These are phyloP conservation scores for Zygoascus meyerae DNA, from an alignment of 1,139 yeast genomes.

Conservation along the genomic window DNA sequence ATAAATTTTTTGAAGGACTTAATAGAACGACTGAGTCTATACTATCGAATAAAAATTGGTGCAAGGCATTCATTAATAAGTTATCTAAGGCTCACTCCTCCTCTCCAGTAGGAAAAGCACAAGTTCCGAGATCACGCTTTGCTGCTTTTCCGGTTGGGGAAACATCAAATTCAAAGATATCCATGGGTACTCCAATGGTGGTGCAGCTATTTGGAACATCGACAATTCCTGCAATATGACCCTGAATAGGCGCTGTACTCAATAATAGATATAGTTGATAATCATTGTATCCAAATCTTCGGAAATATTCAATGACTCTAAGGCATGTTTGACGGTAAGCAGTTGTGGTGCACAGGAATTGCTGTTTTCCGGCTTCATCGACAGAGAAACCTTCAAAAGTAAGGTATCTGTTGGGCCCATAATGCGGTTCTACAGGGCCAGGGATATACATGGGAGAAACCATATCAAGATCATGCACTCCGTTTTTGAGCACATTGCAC, in stretches of 20 bases:
- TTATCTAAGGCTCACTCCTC: neutral
- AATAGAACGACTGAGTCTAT: too few species aligned
- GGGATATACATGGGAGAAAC: slow-evolving; percentile 45
- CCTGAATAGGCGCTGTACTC: slow-evolving; percentile 46
- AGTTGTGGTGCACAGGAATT: slow-evolving; percentile 42
- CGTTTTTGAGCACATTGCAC: slow-evolving; percentile 39
- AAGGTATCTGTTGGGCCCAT: slow-evolving; percentile 44
- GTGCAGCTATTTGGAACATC: slow-evolving; percentile 51
- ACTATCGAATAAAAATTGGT: too few species aligned
- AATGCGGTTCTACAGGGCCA: slow-evolving; percentile 43
- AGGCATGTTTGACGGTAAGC: slow-evolving; percentile 48
- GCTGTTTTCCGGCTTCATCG: slow-evolving; percentile 42
- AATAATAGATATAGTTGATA: slow-evolving; percentile 44
- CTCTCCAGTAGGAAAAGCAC: slow-evolving; percentile 31
- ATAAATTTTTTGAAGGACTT: too few species aligned
- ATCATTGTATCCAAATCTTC: slow-evolving; percentile 46
- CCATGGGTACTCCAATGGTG: slow-evolving; percentile 47
- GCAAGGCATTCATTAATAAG: neutral
- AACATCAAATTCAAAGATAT: slow-evolving; percentile 46
- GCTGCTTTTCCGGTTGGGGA: slow-evolving; percentile 33
- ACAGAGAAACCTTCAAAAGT: slow-evolving; percentile 52
- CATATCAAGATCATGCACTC: slow-evolving; percentile 39
- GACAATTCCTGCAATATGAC: slow-evolving; percentile 47
- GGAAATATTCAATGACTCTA: slow-evolving; percentile 44
- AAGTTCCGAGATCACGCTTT: slow-evolving; percentile 30